These are phyloP conservation scores for Candida frijolesensis DNA, from an alignment of 1,139 yeast genomes.

Conservation along the genomic window DNA sequence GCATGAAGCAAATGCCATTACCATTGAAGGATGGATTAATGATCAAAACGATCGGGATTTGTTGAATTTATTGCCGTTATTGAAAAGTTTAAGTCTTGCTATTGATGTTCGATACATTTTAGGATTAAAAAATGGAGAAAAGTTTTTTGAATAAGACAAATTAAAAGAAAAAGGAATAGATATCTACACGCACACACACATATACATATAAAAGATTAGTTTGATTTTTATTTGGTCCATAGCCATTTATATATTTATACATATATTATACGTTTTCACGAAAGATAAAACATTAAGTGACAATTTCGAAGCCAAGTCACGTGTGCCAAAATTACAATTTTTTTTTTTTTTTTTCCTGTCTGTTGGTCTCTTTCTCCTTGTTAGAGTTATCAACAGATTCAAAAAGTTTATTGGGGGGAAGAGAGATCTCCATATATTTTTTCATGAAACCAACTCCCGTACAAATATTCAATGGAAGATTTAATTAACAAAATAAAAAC, in stretches of 20 bases:
- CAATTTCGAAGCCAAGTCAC: not conserved
- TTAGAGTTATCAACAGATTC: too few relatives aligned
- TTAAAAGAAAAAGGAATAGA: not conserved
- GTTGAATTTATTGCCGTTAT: slow-evolving; percentile 75
- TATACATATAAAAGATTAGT: not conserved
- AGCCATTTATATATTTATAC: not conserved
- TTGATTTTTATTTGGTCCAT: not conserved
- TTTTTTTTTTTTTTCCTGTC: too few relatives aligned
- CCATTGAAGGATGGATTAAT: slow-evolving; percentile 96
- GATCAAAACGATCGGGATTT: slow-evolving; percentile 88
- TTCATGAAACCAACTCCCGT: too few relatives aligned
- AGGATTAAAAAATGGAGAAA: slow-evolving; percentile 77
- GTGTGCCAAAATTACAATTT: not conserved
- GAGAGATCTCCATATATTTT: too few relatives aligned
- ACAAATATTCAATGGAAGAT: slow-evolving; percentile 9
- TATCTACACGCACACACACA: not conserved
- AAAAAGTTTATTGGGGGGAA: too few relatives aligned
- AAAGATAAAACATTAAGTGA: not conserved
- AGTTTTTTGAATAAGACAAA: slow-evolving; percentile 49
- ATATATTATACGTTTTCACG: not conserved
- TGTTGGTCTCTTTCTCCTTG: too few relatives aligned
- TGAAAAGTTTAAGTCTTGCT: slow-evolving; percentile 75
- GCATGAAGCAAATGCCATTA: slow-evolving; percentile 85
- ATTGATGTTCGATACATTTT: slow-evolving; percentile 86
- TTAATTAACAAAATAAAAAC: slow-evolving; percentile 7